Base-by-base conservation (phyloP, 805 yeast genomes). In the Lipomyces mesembrius region DNA sequence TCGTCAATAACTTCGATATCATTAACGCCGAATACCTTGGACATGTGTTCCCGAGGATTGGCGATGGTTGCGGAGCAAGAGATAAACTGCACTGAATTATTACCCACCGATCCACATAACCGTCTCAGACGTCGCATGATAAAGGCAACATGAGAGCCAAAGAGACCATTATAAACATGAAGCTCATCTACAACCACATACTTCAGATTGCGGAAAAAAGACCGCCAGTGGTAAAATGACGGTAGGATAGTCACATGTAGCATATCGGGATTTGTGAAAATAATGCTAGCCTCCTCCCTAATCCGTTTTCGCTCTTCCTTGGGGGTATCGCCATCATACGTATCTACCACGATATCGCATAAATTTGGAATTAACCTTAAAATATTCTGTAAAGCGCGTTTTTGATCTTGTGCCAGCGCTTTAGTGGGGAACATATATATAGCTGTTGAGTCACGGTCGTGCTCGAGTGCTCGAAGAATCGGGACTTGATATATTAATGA, bases 341-440 rank as follows among this genome's bases (percentile, higher is more conserved):
- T 91, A 59, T 89, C 94, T 2, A 88, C 90, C 0, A 83, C 76
- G 0, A 64, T 59, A 20, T 80, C 80, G 2, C 77, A 74, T 2
- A 82, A 71, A 12, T 78, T 77, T 0, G 87, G 85, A 60, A 90
- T 82, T 49, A 78, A 78, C 5, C 82, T 77, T 56, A 89, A 78
- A 11, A 90, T 78, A 27, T 84, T 87, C 59, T 83, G 82, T 63
- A 95, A 79, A n/a, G 96, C 87, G 69, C 97, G 81, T 73, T 88
- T 88, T 77, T 95, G 99, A 80, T 95, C 99, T 75, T 95, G 99
- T 0, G 99, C 98, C 61, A 95, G 81, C 0, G 99, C 99, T 75
- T 95, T 95, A 0, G 99, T 95, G 1, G 99, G 99, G 73, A 95
- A 95, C 12, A 95, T 87, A 73, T 90, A 92, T 81, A 96, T 81